Percentiles rank a stretch among this genome's conserved stretches.
Conservation (phyloP, 352 stramenopile genomes). For the Phytophthora nicotianae region DNA sequence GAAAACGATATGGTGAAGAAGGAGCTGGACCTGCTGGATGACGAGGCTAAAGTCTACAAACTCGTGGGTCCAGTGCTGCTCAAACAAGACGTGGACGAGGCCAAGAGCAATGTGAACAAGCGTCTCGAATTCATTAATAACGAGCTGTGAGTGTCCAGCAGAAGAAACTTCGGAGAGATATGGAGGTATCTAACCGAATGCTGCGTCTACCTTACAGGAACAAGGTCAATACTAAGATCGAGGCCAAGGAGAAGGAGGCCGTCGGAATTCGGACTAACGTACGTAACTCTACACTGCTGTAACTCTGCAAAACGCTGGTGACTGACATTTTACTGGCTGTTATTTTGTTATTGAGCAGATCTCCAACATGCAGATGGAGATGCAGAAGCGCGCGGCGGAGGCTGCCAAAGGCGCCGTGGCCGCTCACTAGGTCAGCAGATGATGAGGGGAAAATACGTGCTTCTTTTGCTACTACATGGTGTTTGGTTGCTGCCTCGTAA, state of each 20-base stretch:
- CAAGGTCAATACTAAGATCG: slow-evolving; percentile 89
- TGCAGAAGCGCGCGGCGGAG: slow-evolving; percentile 87
- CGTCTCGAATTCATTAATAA: slow-evolving; percentile 96
- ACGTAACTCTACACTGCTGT: slow-evolving; percentile 10
- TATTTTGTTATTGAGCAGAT: slow-evolving; percentile 58
- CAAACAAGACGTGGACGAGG: slow-evolving; percentile 94
- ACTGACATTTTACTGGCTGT: background rate
- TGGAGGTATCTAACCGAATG: background rate
- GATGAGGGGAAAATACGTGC: slow-evolving; percentile 22
- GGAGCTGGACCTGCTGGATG: slow-evolving; percentile 88
- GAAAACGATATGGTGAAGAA: slow-evolving; percentile 98
- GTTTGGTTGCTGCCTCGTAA: slow-evolving; percentile 1
- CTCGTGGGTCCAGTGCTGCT: slow-evolving; percentile 95
- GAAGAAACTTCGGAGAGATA: background rate
- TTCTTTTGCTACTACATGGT: slow-evolving; percentile 18
- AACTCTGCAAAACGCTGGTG: background rate
- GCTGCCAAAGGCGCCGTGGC: slow-evolving; percentile 66
- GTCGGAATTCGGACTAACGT: slow-evolving; percentile 89
- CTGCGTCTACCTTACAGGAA: slow-evolving; percentile 41
- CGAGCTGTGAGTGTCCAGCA: slow-evolving; percentile 72
- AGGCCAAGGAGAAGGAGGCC: slow-evolving; percentile 91
- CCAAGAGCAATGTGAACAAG: slow-evolving; percentile 95
- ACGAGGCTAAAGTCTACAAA: slow-evolving; percentile 94
- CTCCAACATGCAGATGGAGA: slow-evolving; percentile 88
- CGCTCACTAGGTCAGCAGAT: slow-evolving; percentile 35